These are phyloP conservation scores for Marasmius fiardii DNA, from an alignment of 1,284 basidiomycete genomes.

Conservation along the genomic window DNA sequence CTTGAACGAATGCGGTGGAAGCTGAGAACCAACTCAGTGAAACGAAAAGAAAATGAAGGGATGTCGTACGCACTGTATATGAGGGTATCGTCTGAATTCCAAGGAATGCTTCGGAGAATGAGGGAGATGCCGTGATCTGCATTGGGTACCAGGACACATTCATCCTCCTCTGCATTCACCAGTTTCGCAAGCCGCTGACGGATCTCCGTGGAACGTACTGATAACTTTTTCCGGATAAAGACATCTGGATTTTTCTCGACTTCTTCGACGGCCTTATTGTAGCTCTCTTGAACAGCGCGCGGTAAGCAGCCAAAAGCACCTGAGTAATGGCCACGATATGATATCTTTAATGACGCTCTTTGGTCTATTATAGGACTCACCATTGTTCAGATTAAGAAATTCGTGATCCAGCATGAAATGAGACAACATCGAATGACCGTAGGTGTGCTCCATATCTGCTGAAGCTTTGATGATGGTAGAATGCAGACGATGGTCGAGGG, in stretches of 20 bases:
- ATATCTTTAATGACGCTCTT: background rate
- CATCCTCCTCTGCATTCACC: slow-evolving; percentile 53
- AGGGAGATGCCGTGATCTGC: slow-evolving; percentile 67
- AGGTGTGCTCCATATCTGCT: slow-evolving; percentile 1
- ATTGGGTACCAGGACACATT: slow-evolving; percentile 67
- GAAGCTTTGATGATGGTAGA: too few species aligned
- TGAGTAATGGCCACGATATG: too few species aligned
- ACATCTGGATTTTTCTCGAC: slow-evolving; percentile 63
- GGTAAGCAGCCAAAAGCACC: slow-evolving; percentile 73
- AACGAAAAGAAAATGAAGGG: too few species aligned
- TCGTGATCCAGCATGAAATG: slow-evolving; percentile 14
- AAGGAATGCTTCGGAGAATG: slow-evolving; percentile 57
- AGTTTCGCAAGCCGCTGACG: slow-evolving; percentile 55
- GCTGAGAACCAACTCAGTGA: background rate
- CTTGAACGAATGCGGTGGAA: background rate
- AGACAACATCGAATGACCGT: slow-evolving; percentile 8
- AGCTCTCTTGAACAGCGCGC: slow-evolving; percentile 51
- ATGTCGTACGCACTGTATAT: slow-evolving; percentile 42
- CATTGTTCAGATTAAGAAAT: slow-evolving; percentile 67
- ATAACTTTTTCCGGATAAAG: slow-evolving; percentile 49
- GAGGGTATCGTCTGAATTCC: slow-evolving; percentile 44
- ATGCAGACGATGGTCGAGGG: too few species aligned
- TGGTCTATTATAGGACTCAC: slow-evolving; percentile 26
- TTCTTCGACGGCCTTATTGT: slow-evolving; percentile 39
- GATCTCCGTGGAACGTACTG: slow-evolving; percentile 37